Base-by-base conservation (phyloP, 352 stramenopile species). In the Saprolegnia parasitica region DNA sequence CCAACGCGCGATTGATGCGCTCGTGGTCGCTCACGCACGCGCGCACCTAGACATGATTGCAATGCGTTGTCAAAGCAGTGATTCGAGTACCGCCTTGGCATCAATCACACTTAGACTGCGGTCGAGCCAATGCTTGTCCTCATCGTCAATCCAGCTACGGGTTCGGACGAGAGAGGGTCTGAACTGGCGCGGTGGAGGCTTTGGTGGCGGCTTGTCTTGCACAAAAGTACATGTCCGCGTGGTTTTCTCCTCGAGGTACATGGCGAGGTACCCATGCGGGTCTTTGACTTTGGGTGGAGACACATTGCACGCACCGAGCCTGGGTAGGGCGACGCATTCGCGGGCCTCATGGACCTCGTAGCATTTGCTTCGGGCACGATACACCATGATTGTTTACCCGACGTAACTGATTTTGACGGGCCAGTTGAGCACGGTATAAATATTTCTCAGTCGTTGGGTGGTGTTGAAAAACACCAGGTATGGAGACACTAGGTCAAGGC, bases 381-480 rank as follows among this genome's bases (percentile, higher is more conserved):
- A 6, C 5, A 1, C 40, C 56, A 16, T 16, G 54, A 6, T 10
- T 23, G 54, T 61, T 35, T 61, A 61, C n/a, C n/a, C n/a, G n/a
- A n/a, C n/a, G n/a, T n/a, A n/a, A n/a, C n/a, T n/a, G n/a, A n/a
- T n/a, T n/a, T n/a, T n/a, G n/a, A n/a, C n/a, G n/a, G n/a, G n/a
- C n/a, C n/a, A n/a, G n/a, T n/a, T n/a, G n/a, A n/a, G n/a, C n/a
- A n/a, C n/a, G 24, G 21, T n/a, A 62, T 57, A 49, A 61, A 65
- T 57, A 20, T 65, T 68, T 68, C 49, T 42, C 21, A 21, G 35
- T 5, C 0, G 32, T 71, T 50, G 70, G 70, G 70, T 74, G 70
- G 70, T 74, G 70, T 74, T 74, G 37, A 74, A 71, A 74, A 74
- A 74, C 70, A 74, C 70, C 70, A 74, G 46, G 40, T 50, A 57